Base-by-base conservation (phyloP, 2,329 filamentous ascomycete species). In the Aspergillus viridinutans region DNA sequence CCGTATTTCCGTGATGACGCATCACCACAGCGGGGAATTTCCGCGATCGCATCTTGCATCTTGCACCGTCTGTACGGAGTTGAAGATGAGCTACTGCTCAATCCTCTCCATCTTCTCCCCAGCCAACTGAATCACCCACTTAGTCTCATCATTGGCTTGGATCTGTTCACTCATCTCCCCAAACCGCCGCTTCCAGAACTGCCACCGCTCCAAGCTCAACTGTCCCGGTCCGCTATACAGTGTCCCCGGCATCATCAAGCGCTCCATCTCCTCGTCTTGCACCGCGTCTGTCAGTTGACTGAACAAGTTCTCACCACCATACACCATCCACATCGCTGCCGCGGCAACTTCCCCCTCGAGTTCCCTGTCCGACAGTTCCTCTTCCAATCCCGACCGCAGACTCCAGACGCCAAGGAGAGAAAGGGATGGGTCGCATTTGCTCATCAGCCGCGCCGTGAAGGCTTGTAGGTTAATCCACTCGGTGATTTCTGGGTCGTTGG, bases 151-250 rank as follows among this genome's bases (percentile, higher is more conserved):
- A 23, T 14, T 12, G 20, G 17, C 43, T 2, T 47, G 20, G 20
- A 14, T 3, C 1, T 47, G 21, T 7, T 38, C 32, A 17, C 32
- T 38, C 5, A 47, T 7, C 12, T 47, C 43, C 43, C 21, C 49
- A 25, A 61, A 48, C 17, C 58, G 53, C 29, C 43, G 40, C 51
- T 58, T 59, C 59, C 59, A 61, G 43, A 61, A 61, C 1, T 21
- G 17, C 58, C 59, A 61, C 32, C 59, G 48, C 51, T 55, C 57
- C 35, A 29, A 6, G 23, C 53, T 54, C n/a, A 60, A 9, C 25
- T 48, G 45, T 2, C 21, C 47, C 10, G 54, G 55, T 38, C 59
- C 57, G 17, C 50, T 29, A 40, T 58, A 61, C 32, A 60, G 32
- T 1, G 53, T 3, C 7, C 59, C 59, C 25, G 47, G 53, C 28